Conservation (phyloP, 768 basidiomycete genomes). For the Lentinus tigrinus region DNA sequence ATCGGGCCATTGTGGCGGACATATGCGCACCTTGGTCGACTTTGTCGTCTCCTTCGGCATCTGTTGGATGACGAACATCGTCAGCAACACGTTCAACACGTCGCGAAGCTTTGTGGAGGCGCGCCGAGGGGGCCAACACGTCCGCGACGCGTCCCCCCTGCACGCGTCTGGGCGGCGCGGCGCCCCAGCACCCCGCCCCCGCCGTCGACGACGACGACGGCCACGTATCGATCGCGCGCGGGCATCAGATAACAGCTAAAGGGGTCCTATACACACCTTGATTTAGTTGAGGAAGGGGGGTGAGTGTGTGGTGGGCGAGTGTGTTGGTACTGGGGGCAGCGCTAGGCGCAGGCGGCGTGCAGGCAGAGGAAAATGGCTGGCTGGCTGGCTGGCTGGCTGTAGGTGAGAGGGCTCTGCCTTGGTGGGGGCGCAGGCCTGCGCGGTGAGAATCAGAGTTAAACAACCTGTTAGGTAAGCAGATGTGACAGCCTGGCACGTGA, state of each 20-base stretch:
- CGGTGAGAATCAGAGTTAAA: constrained; percentile 18
- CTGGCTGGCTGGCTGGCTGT: constrained; percentile 17
- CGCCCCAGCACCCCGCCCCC: constrained; percentile 6
- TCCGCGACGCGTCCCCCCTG: constrained; percentile 16
- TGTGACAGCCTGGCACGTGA: constrained; percentile 21
- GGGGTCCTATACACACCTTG: constrained; percentile 13
- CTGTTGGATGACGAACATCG: constrained; percentile 37
- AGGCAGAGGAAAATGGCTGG: constrained; percentile 22
- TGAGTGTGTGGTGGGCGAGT: constrained; percentile 3
- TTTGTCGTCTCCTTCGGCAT: constrained; percentile 81
- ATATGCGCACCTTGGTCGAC: constrained; percentile 58
- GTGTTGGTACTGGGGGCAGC: constrained; percentile 19
- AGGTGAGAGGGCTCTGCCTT: constrained; percentile 22
- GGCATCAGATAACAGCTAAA: constrained; percentile 16
- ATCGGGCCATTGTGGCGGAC: constrained; percentile 5
- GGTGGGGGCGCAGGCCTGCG: constrained; percentile 20
- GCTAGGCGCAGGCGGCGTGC: constrained; percentile 20
- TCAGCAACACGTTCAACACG: constrained; percentile 42
- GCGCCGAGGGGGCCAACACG: constrained; percentile 5
- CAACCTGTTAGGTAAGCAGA: constrained; percentile 20
- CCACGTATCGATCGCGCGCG: constrained; percentile 15
- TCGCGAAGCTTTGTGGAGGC: constrained; percentile 24
- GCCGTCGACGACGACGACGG: constrained; percentile 18
- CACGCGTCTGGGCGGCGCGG: constrained; percentile 25
- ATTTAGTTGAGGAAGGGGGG: constrained; percentile 5